Evolutionary conservation across 805 yeast genomes (phyloP).

Genomic region (Yamadazyma tumulicola): DNA sequence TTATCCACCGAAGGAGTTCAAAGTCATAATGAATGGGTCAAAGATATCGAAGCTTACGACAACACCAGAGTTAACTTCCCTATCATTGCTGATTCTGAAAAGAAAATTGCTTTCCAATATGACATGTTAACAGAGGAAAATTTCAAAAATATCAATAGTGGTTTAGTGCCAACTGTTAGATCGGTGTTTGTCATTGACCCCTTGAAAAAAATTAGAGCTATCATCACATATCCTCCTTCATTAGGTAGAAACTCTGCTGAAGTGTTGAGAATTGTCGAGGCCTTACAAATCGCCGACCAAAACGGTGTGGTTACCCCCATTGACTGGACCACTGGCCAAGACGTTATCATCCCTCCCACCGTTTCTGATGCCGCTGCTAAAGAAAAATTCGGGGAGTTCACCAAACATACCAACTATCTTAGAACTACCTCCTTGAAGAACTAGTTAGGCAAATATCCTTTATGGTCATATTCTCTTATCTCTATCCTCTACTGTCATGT

Average conservation of each 20-base stretch:
- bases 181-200: constrained; percentile 74
- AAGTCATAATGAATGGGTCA: constrained; percentile 65
- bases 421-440: constrained; percentile 52
- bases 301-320: constrained; percentile 66
- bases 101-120: constrained; percentile 57
- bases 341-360: constrained; percentile 68
- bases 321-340: constrained; percentile 72
- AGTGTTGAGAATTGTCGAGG: constrained; percentile 65
- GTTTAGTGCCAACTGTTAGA: constrained; percentile 64
- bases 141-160: constrained; percentile 56
- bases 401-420: constrained; percentile 84
- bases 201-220: constrained; percentile 56
- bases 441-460: neutral
- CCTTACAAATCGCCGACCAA: constrained; percentile 62
- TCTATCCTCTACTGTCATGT: neutral
- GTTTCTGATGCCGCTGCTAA: constrained; percentile 59
- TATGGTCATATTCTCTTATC: neutral
- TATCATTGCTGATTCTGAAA: constrained; percentile 61
- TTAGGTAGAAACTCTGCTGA: constrained; percentile 77
- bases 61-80: constrained; percentile 55
- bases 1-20: constrained; percentile 61
- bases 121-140: constrained; percentile 72
- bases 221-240: constrained; percentile 67
- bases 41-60: constrained; percentile 51
- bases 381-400: constrained; percentile 79